These are phyloP conservation scores for Cicer judaicum DNA, from an alignment of 306 rosid species.

Conservation along the genomic window DNA sequence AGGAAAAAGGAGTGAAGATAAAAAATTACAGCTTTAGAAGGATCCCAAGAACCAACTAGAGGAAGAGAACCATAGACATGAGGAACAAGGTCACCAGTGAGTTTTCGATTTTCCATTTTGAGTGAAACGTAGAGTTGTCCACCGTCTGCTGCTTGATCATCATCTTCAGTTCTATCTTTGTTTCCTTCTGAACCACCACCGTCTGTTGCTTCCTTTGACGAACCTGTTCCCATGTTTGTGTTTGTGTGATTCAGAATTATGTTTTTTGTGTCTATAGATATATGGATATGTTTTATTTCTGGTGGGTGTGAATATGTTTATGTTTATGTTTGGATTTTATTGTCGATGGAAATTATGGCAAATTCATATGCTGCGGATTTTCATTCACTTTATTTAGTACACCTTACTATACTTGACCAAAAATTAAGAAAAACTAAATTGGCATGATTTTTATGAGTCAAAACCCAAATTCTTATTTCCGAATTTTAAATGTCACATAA, in stretches of 20 bases:
- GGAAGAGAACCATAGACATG: conserved; percentile 93
- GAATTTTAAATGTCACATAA: too few species aligned
- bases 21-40: conserved; percentile 78
- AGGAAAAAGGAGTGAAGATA: not conserved
- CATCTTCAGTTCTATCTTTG: conserved; percentile 55
- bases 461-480: too few species aligned
- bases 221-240: conserved; percentile 63
- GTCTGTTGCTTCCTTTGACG: conserved; percentile 55
- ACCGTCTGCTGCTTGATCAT: conserved; percentile 53
- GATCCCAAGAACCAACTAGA: conserved; percentile 90
- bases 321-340: too few species aligned
- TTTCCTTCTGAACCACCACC: conserved; percentile 58
- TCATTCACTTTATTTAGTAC: too few species aligned
- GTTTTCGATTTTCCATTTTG: conserved; percentile 87
- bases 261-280: too few species aligned
- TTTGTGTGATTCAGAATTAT: not conserved
- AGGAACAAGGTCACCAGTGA: conserved; percentile 84
- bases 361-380: too few species aligned
- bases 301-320: too few species aligned
- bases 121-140: conserved; percentile 89
- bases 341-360: too few species aligned
- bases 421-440: too few species aligned
- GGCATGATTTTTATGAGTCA: too few species aligned
- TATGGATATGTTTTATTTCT: too few species aligned
- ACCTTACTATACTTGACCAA: too few species aligned